Percentiles rank a stretch among this genome's conserved stretches.
These are phyloP conservation scores for Ascochyta viciae-villosae DNA, from an alignment of 2,329 filamentous ascomycete genomes.

Conservation along the genomic window DNA sequence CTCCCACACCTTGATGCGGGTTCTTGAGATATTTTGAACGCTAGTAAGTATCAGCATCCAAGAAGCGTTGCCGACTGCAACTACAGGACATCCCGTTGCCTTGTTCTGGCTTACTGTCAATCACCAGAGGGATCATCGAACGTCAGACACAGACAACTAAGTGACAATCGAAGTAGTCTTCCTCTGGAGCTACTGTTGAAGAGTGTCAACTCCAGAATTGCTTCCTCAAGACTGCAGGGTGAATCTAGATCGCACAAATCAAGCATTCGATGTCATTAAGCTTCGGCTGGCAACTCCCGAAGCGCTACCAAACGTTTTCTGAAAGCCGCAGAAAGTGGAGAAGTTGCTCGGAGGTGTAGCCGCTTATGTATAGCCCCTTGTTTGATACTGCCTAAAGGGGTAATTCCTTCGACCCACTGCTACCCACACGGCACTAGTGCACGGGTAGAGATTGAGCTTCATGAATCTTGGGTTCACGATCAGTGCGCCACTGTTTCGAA, in stretches of 20 bases:
- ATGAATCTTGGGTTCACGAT: neutral
- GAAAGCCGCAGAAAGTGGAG: neutral
- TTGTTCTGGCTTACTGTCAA: no score
- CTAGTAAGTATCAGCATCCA: no score
- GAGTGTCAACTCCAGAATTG: neutral
- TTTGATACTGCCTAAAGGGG: neutral
- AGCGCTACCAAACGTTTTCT: neutral
- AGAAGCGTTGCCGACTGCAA: no score
- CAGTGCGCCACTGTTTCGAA: neutral
- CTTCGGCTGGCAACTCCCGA: neutral
- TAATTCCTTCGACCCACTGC: conserved; percentile 4
- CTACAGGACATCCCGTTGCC: no score
- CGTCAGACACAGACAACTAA: no score
- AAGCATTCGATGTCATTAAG: neutral
- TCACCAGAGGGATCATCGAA: no score
- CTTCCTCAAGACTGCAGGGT: neutral
- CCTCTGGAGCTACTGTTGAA: neutral
- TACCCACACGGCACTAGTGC: conserved; percentile 1
- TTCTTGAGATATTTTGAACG: no score
- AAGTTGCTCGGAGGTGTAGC: neutral
- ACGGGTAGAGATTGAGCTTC: conserved; percentile 5
- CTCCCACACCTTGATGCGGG: no score
- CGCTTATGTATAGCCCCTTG: conserved; percentile 1
- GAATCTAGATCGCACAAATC: neutral
- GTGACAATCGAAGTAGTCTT: neutral